phyloP scores from a whole-genome alignment of 345 rosid genomes.

The Excoecaria cochinchinensis region DNA sequence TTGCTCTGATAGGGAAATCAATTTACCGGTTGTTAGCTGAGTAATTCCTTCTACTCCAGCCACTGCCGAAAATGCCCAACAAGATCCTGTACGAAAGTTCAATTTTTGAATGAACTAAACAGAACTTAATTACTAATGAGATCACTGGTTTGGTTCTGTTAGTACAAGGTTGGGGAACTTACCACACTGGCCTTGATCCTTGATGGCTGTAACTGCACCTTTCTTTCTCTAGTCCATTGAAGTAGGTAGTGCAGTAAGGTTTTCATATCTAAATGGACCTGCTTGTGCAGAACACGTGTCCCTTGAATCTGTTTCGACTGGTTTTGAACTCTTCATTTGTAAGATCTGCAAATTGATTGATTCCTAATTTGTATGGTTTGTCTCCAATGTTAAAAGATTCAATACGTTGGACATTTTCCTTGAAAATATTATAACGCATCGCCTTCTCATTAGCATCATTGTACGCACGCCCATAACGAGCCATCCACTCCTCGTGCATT shows the following conservation, averaged over 20 bases:
- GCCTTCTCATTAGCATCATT: too few species aligned
- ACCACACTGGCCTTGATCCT: constrained; percentile 9
- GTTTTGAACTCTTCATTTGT: constrained; percentile 47
- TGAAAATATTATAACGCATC: too few species aligned
- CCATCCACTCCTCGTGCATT: too few species aligned
- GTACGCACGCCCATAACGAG: too few species aligned
- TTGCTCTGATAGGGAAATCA: constrained; percentile 43
- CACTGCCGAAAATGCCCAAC: constrained; percentile 8
- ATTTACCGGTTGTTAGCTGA: constrained; percentile 26
- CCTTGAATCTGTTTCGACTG: constrained; percentile 34
- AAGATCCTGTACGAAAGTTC: not conserved
- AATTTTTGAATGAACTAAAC: not conserved
- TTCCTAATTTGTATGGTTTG: constrained; percentile 37
- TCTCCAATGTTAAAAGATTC: too few species aligned
- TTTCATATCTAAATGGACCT: constrained; percentile 25
- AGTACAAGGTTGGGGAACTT: not conserved
- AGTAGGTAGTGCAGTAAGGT: not conserved
- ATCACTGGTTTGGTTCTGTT: not conserved
- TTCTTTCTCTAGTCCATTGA: constrained; percentile 12
- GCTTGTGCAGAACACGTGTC: not conserved
- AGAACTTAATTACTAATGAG: too few species aligned
- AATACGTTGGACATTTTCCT: too few species aligned
- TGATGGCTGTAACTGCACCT: constrained; percentile 11
- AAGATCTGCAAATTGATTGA: constrained; percentile 46
- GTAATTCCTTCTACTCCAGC: constrained; percentile 1